Conservation (phyloP, 2,329 filamentous ascomycete species). For the Penicillium rolfsii region DNA sequence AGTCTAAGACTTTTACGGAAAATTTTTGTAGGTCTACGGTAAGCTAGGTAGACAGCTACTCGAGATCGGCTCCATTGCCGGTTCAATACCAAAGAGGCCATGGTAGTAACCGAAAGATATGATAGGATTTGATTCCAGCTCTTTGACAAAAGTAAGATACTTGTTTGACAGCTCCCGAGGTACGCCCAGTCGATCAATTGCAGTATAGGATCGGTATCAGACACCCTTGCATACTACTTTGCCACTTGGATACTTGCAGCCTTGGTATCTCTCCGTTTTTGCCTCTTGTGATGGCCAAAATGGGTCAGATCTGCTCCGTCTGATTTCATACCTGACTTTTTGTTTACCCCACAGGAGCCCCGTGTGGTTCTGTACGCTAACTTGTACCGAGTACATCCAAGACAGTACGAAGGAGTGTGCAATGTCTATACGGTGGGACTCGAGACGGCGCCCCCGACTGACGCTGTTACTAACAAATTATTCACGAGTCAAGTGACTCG, state of each 20-base stretch:
- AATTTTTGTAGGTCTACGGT: too few relatives aligned
- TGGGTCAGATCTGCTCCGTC: slow-evolving; percentile 14
- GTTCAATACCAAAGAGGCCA: background rate
- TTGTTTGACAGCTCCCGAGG: background rate
- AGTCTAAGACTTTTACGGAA: background rate
- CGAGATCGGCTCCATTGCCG: background rate
- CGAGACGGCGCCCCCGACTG: background rate
- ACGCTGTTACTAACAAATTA: background rate
- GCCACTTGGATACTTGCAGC: background rate
- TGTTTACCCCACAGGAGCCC: slow-evolving; percentile 3
- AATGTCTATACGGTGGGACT: background rate
- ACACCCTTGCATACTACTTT: slow-evolving; percentile 1
- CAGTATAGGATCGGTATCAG: background rate
- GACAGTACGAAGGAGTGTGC: too few relatives aligned
- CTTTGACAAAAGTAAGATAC: background rate
- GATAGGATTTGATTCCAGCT: background rate
- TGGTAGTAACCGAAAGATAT: background rate
- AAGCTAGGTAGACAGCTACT: background rate
- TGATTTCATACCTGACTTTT: background rate
- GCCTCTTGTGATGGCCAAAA: background rate
- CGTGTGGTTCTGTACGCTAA: background rate
- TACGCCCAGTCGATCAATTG: background rate
- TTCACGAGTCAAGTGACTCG: background rate
- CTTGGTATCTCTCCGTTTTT: background rate
- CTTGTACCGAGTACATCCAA: too few relatives aligned